Percentiles rank a stretch among this genome's conserved stretches.
Evolutionary conservation across 257 asterid genomes (phyloP).

Genomic region (Ophiorrhiza pumila): DNA sequence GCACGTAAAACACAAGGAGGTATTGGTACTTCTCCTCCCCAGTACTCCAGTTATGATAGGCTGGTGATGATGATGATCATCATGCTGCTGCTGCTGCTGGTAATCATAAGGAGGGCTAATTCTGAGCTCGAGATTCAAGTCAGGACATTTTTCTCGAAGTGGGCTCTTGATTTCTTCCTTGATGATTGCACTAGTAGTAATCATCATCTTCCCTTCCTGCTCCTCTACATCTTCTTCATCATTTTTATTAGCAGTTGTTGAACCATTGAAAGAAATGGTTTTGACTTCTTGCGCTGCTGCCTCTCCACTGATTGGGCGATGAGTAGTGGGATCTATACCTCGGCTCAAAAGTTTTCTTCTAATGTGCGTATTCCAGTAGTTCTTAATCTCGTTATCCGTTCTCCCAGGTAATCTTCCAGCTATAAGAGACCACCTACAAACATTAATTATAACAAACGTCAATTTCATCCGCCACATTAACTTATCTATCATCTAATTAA

Average conservation of each 20-base stretch:
- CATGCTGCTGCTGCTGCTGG: conserved; percentile 10
- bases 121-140: conserved; percentile 80
- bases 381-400: conserved; percentile 90
- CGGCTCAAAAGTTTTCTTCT: conserved; percentile 71
- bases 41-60: conserved; percentile 22
- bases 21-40: conserved; percentile 7
- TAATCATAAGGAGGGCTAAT: conserved; percentile 69
- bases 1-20: conserved; percentile 54
- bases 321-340: conserved; percentile 82
- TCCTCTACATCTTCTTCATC: conserved; percentile 3
- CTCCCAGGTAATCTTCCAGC: conserved; percentile 92
- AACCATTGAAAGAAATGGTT: conserved; percentile 47
- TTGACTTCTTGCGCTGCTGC: conserved; percentile 14
- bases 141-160: conserved; percentile 54
- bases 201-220: neutral
- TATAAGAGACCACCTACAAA: conserved; percentile 77
- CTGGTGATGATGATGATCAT: conserved; percentile 11
- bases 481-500: too few relatives aligned
- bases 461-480: too few relatives aligned
- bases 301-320: conserved; percentile 47
- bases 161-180: conserved; percentile 32
- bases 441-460: neutral
- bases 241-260: conserved; percentile 1
- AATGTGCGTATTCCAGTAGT: conserved; percentile 91
- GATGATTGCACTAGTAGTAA: neutral